These are phyloP conservation scores for Aeschynomene evenia DNA, from an alignment of 306 rosid species.

Conservation along the genomic window DNA sequence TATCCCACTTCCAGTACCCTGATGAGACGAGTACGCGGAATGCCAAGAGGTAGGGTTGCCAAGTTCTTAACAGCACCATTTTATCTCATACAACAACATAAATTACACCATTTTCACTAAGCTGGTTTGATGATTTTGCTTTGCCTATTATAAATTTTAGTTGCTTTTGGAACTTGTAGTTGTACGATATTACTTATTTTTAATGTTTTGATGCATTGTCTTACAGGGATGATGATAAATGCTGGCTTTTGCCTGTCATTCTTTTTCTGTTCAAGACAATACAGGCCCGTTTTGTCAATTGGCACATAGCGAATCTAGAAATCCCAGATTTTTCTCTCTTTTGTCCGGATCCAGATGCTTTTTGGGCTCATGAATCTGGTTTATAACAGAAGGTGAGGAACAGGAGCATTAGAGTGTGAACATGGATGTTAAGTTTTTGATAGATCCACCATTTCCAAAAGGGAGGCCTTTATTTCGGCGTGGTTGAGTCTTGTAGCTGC, in stretches of 20 bases:
- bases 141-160: neutral
- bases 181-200: neutral
- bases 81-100: slow-evolving; percentile 28
- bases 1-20: slow-evolving; percentile 61
- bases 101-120: neutral
- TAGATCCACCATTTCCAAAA: slow-evolving; percentile 7
- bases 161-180: slow-evolving; percentile 2
- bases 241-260: slow-evolving; percentile 90
- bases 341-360: slow-evolving; percentile 87
- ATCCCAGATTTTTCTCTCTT: slow-evolving; percentile 75
- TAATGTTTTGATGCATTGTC: slow-evolving; percentile 24
- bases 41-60: slow-evolving; percentile 62
- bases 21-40: slow-evolving; percentile 58
- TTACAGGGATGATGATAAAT: slow-evolving; percentile 83
- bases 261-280: slow-evolving; percentile 71
- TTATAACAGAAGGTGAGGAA: slow-evolving; percentile 29
- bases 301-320: slow-evolving; percentile 96
- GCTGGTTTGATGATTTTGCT: slow-evolving; percentile 11
- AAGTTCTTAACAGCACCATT: slow-evolving; percentile 23
- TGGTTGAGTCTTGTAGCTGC: slow-evolving; percentile 29
- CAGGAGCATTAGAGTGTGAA: slow-evolving; percentile 24
- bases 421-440: slow-evolving; percentile 23
- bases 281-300: slow-evolving; percentile 80
- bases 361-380: slow-evolving; percentile 91
- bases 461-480: slow-evolving; percentile 30